These are phyloP conservation scores for Penicillium parvum DNA, from an alignment of 495 filamentous ascomycete genomes.

Conservation along the genomic window DNA sequence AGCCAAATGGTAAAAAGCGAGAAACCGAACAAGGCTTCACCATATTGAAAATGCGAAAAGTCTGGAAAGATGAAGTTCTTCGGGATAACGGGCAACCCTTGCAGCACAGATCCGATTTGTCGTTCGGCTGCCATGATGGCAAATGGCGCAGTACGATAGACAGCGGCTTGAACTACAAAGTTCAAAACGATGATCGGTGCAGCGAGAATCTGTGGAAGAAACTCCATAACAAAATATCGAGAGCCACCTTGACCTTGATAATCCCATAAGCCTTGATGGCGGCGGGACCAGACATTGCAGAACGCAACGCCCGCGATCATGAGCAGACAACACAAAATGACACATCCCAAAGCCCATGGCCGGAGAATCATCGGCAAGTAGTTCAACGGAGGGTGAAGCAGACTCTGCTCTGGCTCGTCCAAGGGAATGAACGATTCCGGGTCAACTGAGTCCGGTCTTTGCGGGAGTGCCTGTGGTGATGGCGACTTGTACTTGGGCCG, in stretches of 20 bases:
- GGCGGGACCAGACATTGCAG: conserved; percentile 65
- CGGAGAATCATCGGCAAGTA: conserved; percentile 66
- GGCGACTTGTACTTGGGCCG: conserved; percentile 19
- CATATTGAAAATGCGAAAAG: conserved; percentile 51
- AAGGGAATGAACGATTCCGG: conserved; percentile 52
- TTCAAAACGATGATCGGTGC: conserved; percentile 68
- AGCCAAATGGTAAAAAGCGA: conserved; percentile 59
- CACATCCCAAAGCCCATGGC: conserved; percentile 50
- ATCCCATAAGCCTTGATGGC: conserved; percentile 57
- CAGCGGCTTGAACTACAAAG: conserved; percentile 65
- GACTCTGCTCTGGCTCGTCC: conserved; percentile 40
- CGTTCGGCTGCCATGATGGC: conserved; percentile 62
- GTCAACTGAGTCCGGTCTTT: conserved; percentile 33
- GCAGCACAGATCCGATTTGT: conserved; percentile 32
- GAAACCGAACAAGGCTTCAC: conserved; percentile 50
- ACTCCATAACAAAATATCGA: conserved; percentile 82
- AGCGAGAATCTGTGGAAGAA: conserved; percentile 75
- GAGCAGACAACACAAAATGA: conserved; percentile 57
- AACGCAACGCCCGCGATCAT: conserved; percentile 71
- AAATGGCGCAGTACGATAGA: conserved; percentile 77
- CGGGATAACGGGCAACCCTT: conserved; percentile 41
- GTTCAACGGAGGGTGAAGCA: conserved; percentile 51
- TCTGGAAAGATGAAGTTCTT: conserved; percentile 56
- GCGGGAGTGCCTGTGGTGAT: conserved; percentile 25
- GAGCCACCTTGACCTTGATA: conserved; percentile 62